phyloP scores from a whole-genome alignment of 768 basidiomycete genomes.

The Cystofilobasidium capitatum region DNA sequence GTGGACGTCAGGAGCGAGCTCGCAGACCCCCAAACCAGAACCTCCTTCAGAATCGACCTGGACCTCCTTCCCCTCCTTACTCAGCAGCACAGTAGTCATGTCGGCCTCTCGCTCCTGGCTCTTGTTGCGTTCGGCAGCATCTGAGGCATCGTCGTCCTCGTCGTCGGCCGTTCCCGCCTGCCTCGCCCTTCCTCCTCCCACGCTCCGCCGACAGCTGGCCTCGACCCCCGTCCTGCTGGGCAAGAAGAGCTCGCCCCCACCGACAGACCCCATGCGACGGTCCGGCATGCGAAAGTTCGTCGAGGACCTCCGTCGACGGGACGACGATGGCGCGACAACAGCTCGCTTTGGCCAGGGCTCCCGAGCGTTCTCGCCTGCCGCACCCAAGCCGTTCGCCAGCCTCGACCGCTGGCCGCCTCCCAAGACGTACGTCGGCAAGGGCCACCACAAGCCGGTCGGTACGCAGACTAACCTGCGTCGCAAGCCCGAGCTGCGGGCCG shows the following conservation, averaged over 20 bases:
- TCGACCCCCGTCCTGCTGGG: not conserved
- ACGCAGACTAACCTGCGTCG: not conserved
- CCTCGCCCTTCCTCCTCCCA: no score
- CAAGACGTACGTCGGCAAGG: not conserved
- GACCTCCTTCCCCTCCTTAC: no score
- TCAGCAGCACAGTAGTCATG: no score
- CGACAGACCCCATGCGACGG: not conserved
- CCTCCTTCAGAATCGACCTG: no score
- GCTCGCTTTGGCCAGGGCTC: not conserved
- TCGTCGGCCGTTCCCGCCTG: no score
- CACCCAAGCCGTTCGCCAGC: not conserved
- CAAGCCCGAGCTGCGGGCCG: not conserved
- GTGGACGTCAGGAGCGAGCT: no score
- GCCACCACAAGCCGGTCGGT: not conserved
- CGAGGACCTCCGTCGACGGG: not conserved
- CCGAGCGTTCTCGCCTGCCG: not conserved
- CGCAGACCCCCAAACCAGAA: no score
- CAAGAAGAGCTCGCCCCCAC: not conserved
- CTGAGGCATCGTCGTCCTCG: no score
- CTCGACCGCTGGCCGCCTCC: conserved; percentile 2
- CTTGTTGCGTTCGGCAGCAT: no score
- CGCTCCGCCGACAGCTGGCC: no score
- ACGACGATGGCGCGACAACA: not conserved
- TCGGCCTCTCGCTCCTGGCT: no score
- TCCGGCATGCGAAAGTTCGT: not conserved